These are phyloP conservation scores for Melampsora americana DNA, from an alignment of 1,284 basidiomycete genomes.

Conservation along the genomic window DNA sequence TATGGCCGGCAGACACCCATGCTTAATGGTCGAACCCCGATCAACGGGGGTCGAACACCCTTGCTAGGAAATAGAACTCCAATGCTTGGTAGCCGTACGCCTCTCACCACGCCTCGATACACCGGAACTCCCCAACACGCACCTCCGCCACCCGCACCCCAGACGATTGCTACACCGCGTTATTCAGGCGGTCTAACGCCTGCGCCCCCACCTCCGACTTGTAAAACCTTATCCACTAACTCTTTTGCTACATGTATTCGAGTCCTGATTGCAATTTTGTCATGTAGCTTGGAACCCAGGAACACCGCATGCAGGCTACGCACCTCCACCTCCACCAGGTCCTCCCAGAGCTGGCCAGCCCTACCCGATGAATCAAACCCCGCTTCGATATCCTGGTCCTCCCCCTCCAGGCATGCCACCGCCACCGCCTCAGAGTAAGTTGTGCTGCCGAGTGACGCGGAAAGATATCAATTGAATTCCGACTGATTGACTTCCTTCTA, in stretches of 20 bases:
- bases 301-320: not conserved
- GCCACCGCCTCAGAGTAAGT: not conserved
- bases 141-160: constrained; percentile 27
- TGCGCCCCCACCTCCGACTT: constrained; percentile 30
- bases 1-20: constrained; percentile 44
- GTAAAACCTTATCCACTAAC: constrained; percentile 5
- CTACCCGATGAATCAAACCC: not conserved
- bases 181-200: constrained; percentile 10
- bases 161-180: constrained; percentile 9
- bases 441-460: not conserved
- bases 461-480: no score
- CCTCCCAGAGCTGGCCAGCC: not conserved
- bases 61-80: constrained; percentile 35
- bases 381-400: not conserved
- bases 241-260: not conserved
- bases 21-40: constrained; percentile 36
- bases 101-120: constrained; percentile 37
- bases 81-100: constrained; percentile 20
- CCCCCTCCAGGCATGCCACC: not conserved
- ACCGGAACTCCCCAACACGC: not conserved
- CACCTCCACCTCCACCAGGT: not conserved
- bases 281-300: not conserved
- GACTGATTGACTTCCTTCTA: no score
- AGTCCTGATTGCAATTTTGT: not conserved
- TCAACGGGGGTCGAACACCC: constrained; percentile 36